Base-by-base conservation (phyloP, 345 rosid species). In the Physaria fendleri region DNA sequence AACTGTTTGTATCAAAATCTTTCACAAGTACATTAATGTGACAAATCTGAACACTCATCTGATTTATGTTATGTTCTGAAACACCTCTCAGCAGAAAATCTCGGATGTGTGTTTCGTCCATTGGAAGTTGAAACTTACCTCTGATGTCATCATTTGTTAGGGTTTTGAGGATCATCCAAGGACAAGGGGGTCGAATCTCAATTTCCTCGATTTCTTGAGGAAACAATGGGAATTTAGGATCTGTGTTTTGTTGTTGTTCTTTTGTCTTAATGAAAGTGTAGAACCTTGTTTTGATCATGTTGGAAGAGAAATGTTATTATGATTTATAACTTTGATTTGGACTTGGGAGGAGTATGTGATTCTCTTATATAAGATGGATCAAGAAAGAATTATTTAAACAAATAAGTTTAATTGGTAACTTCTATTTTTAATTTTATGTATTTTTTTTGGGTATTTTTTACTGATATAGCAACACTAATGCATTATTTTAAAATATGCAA, bases 1-100 rank as follows among this genome's bases (percentile, higher is more conserved):
- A 0, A 41, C 61, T 59, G 55, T 68, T 42, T 43, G 46, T 68
- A 18, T 68, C 55, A 2, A 59, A 40, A 59, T 68, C 71, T 8
- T 46, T 65, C 18, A 59, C 30, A 1, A 4, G 1, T 18, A 6
- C 0, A 1, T 4, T 1, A 0, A 4, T 6, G 12, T 12, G 3
- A 18, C 16, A 51, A 12, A 6, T n/a, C 4, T 12, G 0, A 1
- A 6, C 6, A 6, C 18, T 5, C 18, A 21, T 9, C 5, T 2
- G 6, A 20, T 1, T 6, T 5, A 10, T 38, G 25, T 9, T 2
- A 13, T 47, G 3, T 21, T 22, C 5, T 15, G 44, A 24, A 13
- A 13, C 10, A 20, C 27, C 22, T 37, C 48, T 17, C 30, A 56
- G 6, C 15, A 65, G 2, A n/a, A n/a, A 18, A 13, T 29, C 21